These are phyloP conservation scores for Paramecium bursaria DNA, from an alignment of 73 alveolate species.

Conservation along the genomic window DNA sequence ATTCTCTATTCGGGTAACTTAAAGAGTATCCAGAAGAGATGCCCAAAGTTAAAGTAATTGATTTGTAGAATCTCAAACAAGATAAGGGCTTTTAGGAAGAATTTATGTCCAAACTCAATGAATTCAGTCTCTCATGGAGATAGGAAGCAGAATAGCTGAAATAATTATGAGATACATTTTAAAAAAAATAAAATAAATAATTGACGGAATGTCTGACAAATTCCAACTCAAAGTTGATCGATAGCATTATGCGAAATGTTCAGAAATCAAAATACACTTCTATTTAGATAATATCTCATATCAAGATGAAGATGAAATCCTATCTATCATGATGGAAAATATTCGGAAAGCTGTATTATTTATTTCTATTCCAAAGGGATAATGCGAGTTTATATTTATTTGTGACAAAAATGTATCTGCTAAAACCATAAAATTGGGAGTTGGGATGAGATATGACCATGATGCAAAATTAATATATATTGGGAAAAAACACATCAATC, in stretches of 20 bases:
- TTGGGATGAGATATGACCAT: conserved; percentile 56
- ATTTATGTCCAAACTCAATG: too few species aligned
- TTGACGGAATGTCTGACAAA: too few species aligned
- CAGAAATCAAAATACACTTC: conserved; percentile 49
- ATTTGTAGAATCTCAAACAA: too few species aligned
- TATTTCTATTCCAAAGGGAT: neutral
- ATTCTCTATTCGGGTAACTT: too few species aligned
- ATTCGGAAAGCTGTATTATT: conserved; percentile 35
- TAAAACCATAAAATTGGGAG: conserved; percentile 25
- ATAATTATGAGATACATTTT: too few species aligned
- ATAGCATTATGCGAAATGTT: conserved; percentile 51
- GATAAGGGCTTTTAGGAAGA: too few species aligned
- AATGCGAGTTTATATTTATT: conserved; percentile 33
- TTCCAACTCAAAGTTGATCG: too few species aligned
- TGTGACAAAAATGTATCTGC: neutral
- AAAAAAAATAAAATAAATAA: too few species aligned
- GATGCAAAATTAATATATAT: conserved; percentile 58
- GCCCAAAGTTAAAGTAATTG: too few species aligned
- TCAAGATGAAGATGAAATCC: conserved; percentile 34
- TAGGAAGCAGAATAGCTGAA: too few species aligned
- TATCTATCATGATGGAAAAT: conserved; percentile 15
- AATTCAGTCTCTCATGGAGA: too few species aligned
- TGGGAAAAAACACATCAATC: conserved; percentile 55
- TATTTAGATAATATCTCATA: conserved; percentile 24
- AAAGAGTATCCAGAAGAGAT: too few species aligned